Conservation (phyloP, 179 eudicot species). For the Carnegiea gigantea region DNA sequence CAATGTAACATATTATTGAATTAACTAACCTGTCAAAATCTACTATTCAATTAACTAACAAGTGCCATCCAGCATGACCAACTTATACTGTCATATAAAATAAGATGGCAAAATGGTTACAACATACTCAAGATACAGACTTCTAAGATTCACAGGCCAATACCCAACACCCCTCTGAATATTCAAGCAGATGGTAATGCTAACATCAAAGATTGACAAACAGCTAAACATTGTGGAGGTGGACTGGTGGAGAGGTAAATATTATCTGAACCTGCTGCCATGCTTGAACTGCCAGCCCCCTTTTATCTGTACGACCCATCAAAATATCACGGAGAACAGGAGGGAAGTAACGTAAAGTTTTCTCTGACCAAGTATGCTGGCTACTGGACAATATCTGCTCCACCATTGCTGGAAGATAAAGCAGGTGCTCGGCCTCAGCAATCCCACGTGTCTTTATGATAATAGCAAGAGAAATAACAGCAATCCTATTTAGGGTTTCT, state of each 20-base stretch:
- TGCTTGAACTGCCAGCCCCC: conserved; percentile 74
- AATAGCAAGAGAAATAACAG: conserved; percentile 74
- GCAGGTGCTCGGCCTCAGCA: conserved; percentile 85
- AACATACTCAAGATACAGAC: background rate
- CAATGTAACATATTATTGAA: background rate
- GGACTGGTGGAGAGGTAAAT: background rate
- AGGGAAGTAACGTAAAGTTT: conserved; percentile 87
- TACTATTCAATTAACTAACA: background rate
- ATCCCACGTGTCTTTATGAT: conserved; percentile 95
- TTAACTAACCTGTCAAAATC: too few species aligned
- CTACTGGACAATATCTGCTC: conserved; percentile 90
- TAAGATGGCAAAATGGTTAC: conserved; percentile 7
- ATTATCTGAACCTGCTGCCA: conserved; percentile 80
- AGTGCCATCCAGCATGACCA: background rate
- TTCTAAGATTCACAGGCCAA: conserved; percentile 1
- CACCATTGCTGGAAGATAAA: conserved; percentile 82
- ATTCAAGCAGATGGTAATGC: background rate
- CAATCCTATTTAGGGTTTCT: conserved; percentile 85
- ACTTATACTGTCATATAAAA: background rate
- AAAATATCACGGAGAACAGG: conserved; percentile 72
- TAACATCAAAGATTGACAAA: background rate
- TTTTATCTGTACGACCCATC: conserved; percentile 71
- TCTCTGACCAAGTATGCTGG: conserved; percentile 97
- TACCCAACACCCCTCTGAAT: background rate
- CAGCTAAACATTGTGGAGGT: background rate